These are phyloP conservation scores for Spergularia bocconei DNA, from an alignment of 148 eudicot species.

Conservation along the genomic window DNA sequence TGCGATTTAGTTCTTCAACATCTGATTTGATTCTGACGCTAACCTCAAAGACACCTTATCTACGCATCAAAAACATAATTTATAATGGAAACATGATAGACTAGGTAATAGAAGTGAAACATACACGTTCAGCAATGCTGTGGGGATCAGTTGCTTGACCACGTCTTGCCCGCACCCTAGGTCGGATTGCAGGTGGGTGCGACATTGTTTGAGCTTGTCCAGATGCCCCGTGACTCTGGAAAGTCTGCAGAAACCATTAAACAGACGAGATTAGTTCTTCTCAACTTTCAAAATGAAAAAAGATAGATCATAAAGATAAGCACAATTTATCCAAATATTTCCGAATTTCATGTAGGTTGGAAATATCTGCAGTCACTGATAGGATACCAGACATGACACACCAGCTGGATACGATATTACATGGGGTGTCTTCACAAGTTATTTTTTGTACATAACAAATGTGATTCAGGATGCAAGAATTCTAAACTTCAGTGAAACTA, in stretches of 20 bases:
- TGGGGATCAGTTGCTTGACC: conserved; percentile 61
- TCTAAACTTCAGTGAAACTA: neutral
- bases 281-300: neutral
- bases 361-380: neutral
- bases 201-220: conserved; percentile 31
- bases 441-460: neutral
- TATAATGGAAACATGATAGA: neutral
- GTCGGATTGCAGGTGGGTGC: conserved; percentile 44
- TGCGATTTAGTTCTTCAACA: no score
- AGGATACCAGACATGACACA: neutral
- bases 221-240: conserved; percentile 38
- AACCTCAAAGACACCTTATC: neutral
- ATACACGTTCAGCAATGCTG: conserved; percentile 53
- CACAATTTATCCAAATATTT: no score
- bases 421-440: neutral
- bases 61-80: neutral
- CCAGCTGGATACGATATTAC: neutral
- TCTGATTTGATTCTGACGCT: neutral
- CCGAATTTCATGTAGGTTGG: neutral
- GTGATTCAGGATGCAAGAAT: no score
- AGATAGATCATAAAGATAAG: no score
- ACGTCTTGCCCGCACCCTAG: conserved; percentile 54
- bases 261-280: neutral
- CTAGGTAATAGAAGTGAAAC: neutral
- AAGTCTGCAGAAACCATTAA: conserved; percentile 26